Evolutionary conservation across 257 asterid species (phyloP), one percentile per base, ranked within the genome.

Genomic region (Handroanthus guayacan): DNA sequence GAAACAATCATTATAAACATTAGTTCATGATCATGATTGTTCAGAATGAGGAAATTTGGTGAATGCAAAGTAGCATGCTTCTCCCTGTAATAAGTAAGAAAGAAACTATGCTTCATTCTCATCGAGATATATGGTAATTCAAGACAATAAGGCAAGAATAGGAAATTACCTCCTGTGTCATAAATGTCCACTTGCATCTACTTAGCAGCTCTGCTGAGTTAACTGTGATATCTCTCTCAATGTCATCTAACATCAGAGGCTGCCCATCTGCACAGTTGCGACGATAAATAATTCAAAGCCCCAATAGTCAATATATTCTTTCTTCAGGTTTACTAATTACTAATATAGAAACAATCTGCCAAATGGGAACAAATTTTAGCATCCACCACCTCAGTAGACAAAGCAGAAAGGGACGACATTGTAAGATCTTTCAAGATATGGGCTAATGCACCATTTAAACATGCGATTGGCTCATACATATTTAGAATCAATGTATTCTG

Each of bases 141-240:
- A 52, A 39, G 17, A 14, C 9, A 9, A 43, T 6, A 37, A 55
- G 18, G 20, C 9, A 3, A 16, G 37, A 79, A 62, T 44, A 63
- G 56, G 62, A 76, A 37, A 20, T 78, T 72, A 94, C 98, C 96
- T 89, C 97, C 76, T 78, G 91, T 60, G 98, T 92, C 31, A 92
- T 87, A 72, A 92, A 95, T 39, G 95, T 89, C 98, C 98, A 91
- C 80, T 86, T 89, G 47, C 91, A 87, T 80, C 75, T 79, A 62
- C 62, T 76, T 61, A 91, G 82, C 70, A 83, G 79, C 47, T 88
- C 71, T 43, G 85, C 86, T 43, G 97, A 81, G 78, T 69, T 79
- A 63, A 75, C 75, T 25, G 94, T 81, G 52, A 95, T 65, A 63
- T 89, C 92, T 72, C 83, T 88, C 80, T 86, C 89, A 67, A 92